Evolutionary conservation across 1,284 basidiomycete species (phyloP), one percentile per base, ranked within the genome.

Genomic region (Papiliotrema fonsecae): DNA sequence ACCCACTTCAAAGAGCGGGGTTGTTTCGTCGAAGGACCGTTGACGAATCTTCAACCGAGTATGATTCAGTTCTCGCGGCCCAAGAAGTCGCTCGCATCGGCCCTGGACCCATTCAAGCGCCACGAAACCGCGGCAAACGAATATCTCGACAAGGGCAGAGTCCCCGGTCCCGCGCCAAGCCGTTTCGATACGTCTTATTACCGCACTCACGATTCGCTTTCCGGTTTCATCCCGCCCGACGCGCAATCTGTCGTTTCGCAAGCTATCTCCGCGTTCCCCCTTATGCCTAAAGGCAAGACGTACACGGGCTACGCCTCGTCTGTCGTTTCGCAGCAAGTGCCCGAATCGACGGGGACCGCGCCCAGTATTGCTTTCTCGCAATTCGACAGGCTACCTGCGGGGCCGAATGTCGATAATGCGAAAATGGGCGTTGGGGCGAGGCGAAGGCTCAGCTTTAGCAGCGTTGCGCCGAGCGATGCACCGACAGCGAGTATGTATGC

Each of bases 51-150:
- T 32, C 96, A 97, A 71, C 81, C 91, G 5, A 93, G 89, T 75
- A 94, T 98, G 93, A 97, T 98, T 50, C 96, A 97, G 70, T 97
- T 99, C 76, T 90, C 87, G 78, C 92, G 93, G 74, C 92, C 93
- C 18, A 82, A 90, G 47, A 85, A 89, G 49, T 82, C 88, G 6
- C 78, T 90, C 21, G 81, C 81, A 54, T 89, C 89, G 69, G 85
- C 87, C 2, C 85, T 90, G 81, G 90, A 93, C 60, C 88, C 87
- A 49, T 94, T 88, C 81, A 83, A 87, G 50, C 81, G 89, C 44
- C 87, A 91, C 63, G 90, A 93, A 70, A 62, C 69, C 6, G 55
- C 69, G 4, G 87, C 88, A 6, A 86, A 77, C 63, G 90, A 89
- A 19, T 82, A 65, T 83, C 55, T 65, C 19, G 61, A 66, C 45